Conservation (phyloP, 108 stramenopile genomes). For the Cyclotella cryptica region DNA sequence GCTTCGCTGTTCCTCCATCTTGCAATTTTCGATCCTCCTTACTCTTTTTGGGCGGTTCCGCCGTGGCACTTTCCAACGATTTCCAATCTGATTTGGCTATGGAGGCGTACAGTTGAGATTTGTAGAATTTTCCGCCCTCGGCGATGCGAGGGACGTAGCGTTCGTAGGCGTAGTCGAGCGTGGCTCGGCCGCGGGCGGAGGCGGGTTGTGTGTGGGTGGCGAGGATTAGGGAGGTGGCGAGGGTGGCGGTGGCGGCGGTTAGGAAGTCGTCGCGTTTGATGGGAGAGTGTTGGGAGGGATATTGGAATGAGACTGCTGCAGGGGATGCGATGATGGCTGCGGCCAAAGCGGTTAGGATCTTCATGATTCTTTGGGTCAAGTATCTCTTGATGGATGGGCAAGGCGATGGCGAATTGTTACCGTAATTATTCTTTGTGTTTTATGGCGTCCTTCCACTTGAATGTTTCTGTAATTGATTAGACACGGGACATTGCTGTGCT, state of each 20-base stretch:
- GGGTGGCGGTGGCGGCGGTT: slow-evolving; percentile 25
- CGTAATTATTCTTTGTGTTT: background rate
- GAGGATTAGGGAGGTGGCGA: slow-evolving; percentile 28
- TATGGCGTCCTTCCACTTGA: background rate
- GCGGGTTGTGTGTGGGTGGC: slow-evolving; percentile 46
- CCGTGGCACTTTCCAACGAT: slow-evolving; percentile 63
- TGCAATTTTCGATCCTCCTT: slow-evolving; percentile 74
- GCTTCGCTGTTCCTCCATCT: slow-evolving; percentile 78
- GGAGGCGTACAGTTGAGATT: slow-evolving; percentile 53
- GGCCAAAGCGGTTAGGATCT: background rate
- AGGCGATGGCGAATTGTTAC: background rate
- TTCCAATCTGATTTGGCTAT: slow-evolving; percentile 72
- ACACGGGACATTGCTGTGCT: too few relatives aligned
- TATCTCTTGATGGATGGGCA: background rate
- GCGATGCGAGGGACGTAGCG: slow-evolving; percentile 79
- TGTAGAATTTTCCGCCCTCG: slow-evolving; percentile 81
- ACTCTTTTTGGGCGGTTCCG: slow-evolving; percentile 76
- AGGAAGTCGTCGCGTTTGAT: slow-evolving; percentile 55
- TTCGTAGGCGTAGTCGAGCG: slow-evolving; percentile 78
- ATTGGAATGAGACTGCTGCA: background rate
- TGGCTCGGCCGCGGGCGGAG: slow-evolving; percentile 73
- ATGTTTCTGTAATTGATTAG: too few relatives aligned
- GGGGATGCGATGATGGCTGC: background rate
- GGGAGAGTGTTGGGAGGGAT: slow-evolving; percentile 9
- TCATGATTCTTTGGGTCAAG: background rate